Percentiles rank a stretch among this genome's conserved stretches.
Conservation (phyloP, 345 rosid species). For the Corymbia maculata region DNA sequence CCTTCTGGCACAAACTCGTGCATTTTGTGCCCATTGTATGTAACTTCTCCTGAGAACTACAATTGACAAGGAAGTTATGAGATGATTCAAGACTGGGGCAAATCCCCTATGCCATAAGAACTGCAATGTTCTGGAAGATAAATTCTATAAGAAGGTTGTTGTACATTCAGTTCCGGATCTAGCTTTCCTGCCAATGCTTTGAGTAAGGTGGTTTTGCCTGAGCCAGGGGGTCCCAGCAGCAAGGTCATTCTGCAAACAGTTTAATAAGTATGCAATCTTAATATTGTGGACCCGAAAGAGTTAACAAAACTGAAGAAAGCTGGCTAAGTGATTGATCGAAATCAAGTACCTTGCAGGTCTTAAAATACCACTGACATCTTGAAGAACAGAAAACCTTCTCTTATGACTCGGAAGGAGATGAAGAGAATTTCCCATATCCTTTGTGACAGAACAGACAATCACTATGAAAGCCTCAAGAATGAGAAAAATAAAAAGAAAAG, state of each 20-base stretch:
- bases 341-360: slow-evolving; percentile 1
- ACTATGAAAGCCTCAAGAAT: background rate
- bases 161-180: background rate
- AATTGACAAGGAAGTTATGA: background rate
- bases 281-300: background rate
- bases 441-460: background rate
- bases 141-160: background rate
- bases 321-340: background rate
- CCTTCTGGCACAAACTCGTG: slow-evolving; percentile 6
- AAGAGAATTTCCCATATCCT: background rate
- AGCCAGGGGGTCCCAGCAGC: slow-evolving; percentile 9
- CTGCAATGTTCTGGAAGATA: background rate
- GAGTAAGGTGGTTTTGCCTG: slow-evolving; percentile 9
- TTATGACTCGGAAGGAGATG: background rate
- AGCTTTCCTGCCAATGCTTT: background rate
- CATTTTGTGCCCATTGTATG: slow-evolving; percentile 3
- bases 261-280: background rate
- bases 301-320: background rate
- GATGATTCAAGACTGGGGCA: background rate
- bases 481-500: background rate
- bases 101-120: background rate
- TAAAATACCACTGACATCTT: slow-evolving; percentile 1
- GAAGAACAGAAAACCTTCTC: slow-evolving; percentile 4
- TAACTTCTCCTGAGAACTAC: slow-evolving; percentile 1
- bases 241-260: slow-evolving; percentile 2